Base-by-base conservation (phyloP, 495 filamentous ascomycete species). In the Penicillium cinerascens region DNA sequence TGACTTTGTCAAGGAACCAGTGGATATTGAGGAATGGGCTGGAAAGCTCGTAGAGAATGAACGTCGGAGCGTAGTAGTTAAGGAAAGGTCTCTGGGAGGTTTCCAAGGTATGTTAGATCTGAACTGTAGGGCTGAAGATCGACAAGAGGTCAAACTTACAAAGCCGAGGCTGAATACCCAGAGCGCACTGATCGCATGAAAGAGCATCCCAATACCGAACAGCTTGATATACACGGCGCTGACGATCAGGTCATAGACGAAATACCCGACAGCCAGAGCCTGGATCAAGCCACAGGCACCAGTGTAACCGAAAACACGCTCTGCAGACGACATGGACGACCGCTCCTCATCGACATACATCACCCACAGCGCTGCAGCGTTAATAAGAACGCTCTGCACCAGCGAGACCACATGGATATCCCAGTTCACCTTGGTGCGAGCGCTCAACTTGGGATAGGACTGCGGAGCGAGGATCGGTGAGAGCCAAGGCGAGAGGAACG, bases 1-100 rank as follows among this genome's bases (percentile, higher is more conserved):
- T 84, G 61, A 97, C 78, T 74, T 99, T 99, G 76, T 99, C 93
- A 65, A 87, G 92, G 81, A 99, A 97, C 93, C 93, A 99, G 79
- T 99, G 93, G 72, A 97, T 88, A 68, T 96, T 95, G 62, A 95
- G 84, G 75, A 95, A 92, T 13, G 91, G 91, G 59, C 84, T 87
- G 47, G 90, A 96, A 49, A 99, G 87, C 76, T 99, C 93, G 79
- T 96, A 99, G 60, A 99, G 89, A 63, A 99, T 89, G 75, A 99
- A 97, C 46, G 84, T 82, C 16, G 85, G 80, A 47, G 83, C 89
- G 71, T 96, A 97, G 77, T 84, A 97, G 74, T 96, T 96, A 56
- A 96, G 75, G 65, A 96, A 96, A 0, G 93, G 93, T 55, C 90
- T 78, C 92, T 97, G 65, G 38, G 22, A 38, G 3, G 15, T 20